Evolutionary conservation across 2,329 filamentous ascomycete genomes (phyloP).

Genomic region (Magnaporthiopsis incrustans): DNA sequence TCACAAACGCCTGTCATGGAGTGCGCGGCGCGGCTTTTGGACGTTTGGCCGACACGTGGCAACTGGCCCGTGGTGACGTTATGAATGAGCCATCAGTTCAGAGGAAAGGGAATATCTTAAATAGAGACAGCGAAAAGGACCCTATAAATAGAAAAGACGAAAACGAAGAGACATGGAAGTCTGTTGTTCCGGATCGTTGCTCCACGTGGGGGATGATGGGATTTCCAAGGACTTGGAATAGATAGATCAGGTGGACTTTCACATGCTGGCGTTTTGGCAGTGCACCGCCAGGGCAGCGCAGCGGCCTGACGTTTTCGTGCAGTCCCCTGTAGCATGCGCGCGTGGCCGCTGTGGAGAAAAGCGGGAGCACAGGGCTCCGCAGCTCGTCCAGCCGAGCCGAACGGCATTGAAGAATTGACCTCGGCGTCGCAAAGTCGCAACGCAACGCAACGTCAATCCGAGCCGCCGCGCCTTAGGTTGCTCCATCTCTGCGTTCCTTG

Average conservation of each 20-base stretch:
- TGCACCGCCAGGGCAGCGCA: neutral
- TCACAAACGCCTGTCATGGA: too few relatives aligned
- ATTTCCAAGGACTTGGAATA: too few relatives aligned
- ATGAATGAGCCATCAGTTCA: too few relatives aligned
- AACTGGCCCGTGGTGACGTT: too few relatives aligned
- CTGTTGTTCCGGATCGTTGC: too few relatives aligned
- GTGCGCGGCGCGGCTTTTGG: neutral
- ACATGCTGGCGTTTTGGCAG: neutral
- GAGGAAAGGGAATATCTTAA: too few relatives aligned
- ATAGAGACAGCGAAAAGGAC: too few relatives aligned
- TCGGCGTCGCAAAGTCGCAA: neutral
- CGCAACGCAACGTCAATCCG: neutral
- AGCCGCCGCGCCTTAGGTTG: too few relatives aligned
- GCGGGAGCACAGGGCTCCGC: neutral
- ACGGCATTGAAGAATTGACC: neutral
- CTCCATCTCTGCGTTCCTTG: neutral
- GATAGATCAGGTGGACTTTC: neutral
- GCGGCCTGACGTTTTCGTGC: neutral
- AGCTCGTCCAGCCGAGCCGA: neutral
- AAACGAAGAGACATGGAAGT: too few relatives aligned
- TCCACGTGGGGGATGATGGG: too few relatives aligned
- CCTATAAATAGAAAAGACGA: too few relatives aligned
- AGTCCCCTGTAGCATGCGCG: neutral
- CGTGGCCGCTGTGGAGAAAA: neutral
- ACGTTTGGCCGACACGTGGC: neutral